These are phyloP conservation scores for Aureobasidium sp. DNA, from an alignment of 2,329 filamentous ascomycete species.

Conservation along the genomic window DNA sequence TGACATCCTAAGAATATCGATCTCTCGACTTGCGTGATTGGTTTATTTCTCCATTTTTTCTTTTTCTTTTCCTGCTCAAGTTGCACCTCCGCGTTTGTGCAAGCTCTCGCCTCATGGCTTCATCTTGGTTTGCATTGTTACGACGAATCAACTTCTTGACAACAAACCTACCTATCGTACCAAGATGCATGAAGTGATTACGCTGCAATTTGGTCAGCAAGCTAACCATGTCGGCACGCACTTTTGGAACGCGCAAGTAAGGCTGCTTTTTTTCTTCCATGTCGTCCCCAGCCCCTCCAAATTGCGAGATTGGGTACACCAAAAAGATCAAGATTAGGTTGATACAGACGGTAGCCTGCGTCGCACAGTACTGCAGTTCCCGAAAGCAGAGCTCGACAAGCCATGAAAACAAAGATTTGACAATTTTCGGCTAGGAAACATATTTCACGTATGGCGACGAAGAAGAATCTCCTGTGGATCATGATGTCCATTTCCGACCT, in stretches of 20 bases:
- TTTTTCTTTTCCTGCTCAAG: not conserved
- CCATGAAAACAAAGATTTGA: not conserved
- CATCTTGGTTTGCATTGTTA: not conserved
- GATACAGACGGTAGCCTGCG: not conserved
- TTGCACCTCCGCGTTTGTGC: not conserved
- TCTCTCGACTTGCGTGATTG: not conserved
- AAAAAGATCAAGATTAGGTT: not conserved
- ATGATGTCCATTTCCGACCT: conserved; percentile 81
- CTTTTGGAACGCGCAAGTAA: conserved; percentile 92
- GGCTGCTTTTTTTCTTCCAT: not conserved
- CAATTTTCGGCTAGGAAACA: conserved; percentile 59
- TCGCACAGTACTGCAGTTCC: not conserved
- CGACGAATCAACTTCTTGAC: not conserved
- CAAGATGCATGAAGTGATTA: conserved; percentile 87
- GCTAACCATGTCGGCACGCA: conserved; percentile 92
- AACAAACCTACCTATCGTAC: not conserved
- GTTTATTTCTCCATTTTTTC: not conserved
- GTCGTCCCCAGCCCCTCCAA: not conserved
- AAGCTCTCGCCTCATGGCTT: not conserved
- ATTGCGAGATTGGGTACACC: not conserved
- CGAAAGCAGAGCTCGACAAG: not conserved
- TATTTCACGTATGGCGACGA: conserved; percentile 81
- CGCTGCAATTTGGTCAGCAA: conserved; percentile 84
- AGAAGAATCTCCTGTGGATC: conserved; percentile 62
- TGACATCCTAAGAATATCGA: not conserved